Percentiles rank a stretch among this genome's conserved stretches.
Evolutionary conservation across 1,284 basidiomycete species (phyloP).

Genomic region (Polyporus tsugae): DNA sequence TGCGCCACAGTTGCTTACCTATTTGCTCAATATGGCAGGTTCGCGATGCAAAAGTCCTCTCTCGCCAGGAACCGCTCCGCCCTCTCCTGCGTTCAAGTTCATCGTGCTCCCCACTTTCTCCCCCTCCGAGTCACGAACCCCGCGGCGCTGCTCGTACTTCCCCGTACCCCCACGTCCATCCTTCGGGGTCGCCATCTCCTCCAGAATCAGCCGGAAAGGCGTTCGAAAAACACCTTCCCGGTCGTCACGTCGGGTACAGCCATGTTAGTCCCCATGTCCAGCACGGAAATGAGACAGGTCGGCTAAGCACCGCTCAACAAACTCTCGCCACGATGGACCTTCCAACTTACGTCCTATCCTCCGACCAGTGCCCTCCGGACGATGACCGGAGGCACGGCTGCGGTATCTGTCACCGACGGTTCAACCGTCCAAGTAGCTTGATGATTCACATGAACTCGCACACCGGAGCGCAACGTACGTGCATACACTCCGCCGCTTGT

Average conservation of each 20-base stretch:
- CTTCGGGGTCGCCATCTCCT: neutral
- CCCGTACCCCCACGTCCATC: neutral
- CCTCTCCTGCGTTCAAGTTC: neutral
- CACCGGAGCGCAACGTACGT: constrained; percentile 79
- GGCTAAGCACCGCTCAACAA: constrained; percentile 4
- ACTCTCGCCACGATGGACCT: constrained; percentile 12
- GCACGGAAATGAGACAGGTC: neutral
- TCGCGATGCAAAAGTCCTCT: neutral
- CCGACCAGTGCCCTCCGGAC: constrained; percentile 35
- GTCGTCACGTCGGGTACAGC: neutral
- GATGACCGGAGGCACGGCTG: constrained; percentile 66
- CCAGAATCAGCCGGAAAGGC: constrained; percentile 1
- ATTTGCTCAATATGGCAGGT: neutral
- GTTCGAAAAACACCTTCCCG: neutral
- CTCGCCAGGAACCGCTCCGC: neutral
- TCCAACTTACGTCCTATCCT: constrained; percentile 26
- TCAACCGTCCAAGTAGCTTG: constrained; percentile 81
- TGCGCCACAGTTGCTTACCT: neutral
- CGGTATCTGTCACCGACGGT: constrained; percentile 71
- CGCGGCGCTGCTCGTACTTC: neutral
- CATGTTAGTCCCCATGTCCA: neutral
- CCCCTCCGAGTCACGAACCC: neutral
- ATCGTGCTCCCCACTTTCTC: neutral
- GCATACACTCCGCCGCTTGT: constrained; percentile 10
- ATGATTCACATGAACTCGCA: constrained; percentile 81